Base-by-base conservation (phyloP, 139 green algal species). In the Chlorella sp. region DNA sequence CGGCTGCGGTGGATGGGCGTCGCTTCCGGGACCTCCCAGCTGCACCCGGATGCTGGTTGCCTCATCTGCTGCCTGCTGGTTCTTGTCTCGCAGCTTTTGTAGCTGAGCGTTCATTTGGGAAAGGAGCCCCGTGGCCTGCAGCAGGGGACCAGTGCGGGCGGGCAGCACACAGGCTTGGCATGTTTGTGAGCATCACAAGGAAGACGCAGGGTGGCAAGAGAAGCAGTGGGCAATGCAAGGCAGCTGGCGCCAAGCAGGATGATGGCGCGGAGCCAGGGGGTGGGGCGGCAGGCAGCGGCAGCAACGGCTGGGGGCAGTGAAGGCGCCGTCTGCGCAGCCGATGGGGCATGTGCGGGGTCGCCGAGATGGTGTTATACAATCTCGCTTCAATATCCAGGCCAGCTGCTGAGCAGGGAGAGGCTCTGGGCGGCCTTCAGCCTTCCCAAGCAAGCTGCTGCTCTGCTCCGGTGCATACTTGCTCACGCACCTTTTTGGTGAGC, bases 51-150 rank as follows among this genome's bases (percentile, higher is more conserved):
- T 85, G 24, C 34, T 61, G 34, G 39, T 22, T 16, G 76, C 68
- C 37, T 82, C 83, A 28, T 85, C 42, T 30, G 83, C 83, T 9
- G 76, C 71, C 60, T 61, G 53, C 53, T 89, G 83, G 60, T 91
- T 66, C 83, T 91, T 83, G 28, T 91, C 89, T 32, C 89, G 77
- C 32, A 90, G 87, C n/a, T 81, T 61, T 61, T 87, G 78, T 39
- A 90, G 87, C 64, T 78, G 73, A 30, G 85, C 40, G 75, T 89
- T 86, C 87, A 90, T 86, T 60, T 76, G 60, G 12, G 61, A n/a
- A 11, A 87, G 87, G 3, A 90, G 78, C 22, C 64, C 79, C 3
- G 64, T 71, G 2, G 79, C 87, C 87, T 90, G 87, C 87, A 9
- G 53, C 34, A 26, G 34, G 1, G 64, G 14, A 37, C 34, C 21